Evolutionary conservation across 2,329 filamentous ascomycete species (phyloP).

Genomic region (Pseudocercospora macadamiae): DNA sequence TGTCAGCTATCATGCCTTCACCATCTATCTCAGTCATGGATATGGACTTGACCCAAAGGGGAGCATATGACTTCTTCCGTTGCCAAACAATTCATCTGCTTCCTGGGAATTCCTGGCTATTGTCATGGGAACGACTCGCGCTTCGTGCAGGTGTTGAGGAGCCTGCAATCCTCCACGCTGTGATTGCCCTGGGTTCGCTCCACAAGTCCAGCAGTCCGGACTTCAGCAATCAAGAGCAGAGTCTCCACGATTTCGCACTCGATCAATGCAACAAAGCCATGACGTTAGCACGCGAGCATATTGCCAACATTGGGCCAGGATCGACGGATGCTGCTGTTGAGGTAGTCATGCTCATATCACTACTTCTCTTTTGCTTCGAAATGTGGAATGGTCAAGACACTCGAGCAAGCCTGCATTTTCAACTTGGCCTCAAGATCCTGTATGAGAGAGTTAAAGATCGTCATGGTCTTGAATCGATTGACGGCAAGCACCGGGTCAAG

Average conservation of each 20-base stretch:
- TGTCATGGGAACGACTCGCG: constrained; percentile 3
- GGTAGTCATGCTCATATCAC: constrained; percentile 7
- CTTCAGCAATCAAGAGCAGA: background rate
- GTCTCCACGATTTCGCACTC: constrained; percentile 3
- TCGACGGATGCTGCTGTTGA: constrained; percentile 1
- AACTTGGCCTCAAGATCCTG: background rate
- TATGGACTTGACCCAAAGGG: background rate
- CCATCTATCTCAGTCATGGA: background rate
- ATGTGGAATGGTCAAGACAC: constrained; percentile 8
- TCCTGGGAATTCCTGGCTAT: constrained; percentile 5
- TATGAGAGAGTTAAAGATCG: constrained; percentile 4
- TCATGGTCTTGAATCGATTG: background rate
- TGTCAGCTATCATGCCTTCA: background rate
- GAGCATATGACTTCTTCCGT: constrained; percentile 7
- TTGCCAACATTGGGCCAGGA: background rate
- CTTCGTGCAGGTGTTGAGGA: background rate
- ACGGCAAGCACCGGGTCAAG: background rate
- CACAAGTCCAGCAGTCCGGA: background rate
- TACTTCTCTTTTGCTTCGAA: constrained; percentile 10
- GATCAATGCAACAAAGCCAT: constrained; percentile 10
- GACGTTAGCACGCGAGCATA: background rate
- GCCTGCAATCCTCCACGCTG: constrained; percentile 4
- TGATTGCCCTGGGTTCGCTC: constrained; percentile 2
- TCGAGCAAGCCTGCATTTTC: constrained; percentile 5
- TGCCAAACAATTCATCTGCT: constrained; percentile 1